phyloP scores from a whole-genome alignment of 495 filamentous ascomycete species.

The Aspergillus incahuasiensis region DNA sequence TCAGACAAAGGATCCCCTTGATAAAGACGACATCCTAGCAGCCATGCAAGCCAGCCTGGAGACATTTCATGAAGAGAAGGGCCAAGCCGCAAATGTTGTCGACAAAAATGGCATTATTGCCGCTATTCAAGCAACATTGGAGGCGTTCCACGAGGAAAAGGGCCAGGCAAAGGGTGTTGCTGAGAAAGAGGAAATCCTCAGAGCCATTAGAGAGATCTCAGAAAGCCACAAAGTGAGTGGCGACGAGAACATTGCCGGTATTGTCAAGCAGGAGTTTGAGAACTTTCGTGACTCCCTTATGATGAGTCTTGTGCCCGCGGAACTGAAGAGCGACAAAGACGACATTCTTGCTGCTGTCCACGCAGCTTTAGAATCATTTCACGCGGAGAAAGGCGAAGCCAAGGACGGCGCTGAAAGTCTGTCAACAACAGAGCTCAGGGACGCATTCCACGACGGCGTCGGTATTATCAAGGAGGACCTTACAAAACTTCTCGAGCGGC shows the following conservation, averaged over 20 bases:
- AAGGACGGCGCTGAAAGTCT: constrained; percentile 54
- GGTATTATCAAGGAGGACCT: constrained; percentile 67
- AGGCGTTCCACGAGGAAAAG: constrained; percentile 63
- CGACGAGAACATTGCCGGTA: not conserved
- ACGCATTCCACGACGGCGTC: constrained; percentile 79
- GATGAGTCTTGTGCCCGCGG: not conserved
- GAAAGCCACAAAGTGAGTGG: not conserved
- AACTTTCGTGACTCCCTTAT: not conserved
- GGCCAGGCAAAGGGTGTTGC: constrained; percentile 48
- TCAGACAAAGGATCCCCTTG: not conserved
- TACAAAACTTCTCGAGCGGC: constrained; percentile 73
- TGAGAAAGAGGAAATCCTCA: constrained; percentile 27
- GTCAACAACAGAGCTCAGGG: constrained; percentile 67
- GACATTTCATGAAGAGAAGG: constrained; percentile 36
- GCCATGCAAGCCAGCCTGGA: constrained; percentile 63
- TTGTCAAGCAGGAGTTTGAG: not conserved
- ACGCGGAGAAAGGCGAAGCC: constrained; percentile 56
- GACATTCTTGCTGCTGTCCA: constrained; percentile 64
- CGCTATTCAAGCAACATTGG: constrained; percentile 63
- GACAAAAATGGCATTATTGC: constrained; percentile 57
- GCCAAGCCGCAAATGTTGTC: not conserved
- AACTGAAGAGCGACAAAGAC: constrained; percentile 27
- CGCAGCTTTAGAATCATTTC: constrained; percentile 63
- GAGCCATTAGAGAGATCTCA: not conserved
- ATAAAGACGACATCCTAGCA: constrained; percentile 58